Base-by-base conservation (phyloP, 2,329 filamentous ascomycete genomes). In the Colletotrichum sp. region DNA sequence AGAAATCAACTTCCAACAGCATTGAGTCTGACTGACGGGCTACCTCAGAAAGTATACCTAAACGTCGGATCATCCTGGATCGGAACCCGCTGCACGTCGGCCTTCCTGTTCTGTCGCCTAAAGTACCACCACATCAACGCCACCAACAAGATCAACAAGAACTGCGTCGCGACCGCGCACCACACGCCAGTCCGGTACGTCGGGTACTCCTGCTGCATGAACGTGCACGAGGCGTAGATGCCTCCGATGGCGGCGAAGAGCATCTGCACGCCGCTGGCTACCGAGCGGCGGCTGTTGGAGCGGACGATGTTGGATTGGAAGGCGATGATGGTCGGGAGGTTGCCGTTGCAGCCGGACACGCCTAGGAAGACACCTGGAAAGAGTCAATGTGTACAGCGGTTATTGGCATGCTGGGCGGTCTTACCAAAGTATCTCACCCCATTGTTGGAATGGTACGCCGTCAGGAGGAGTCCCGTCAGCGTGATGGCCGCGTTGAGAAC, bases 251-350 rank as follows among this genome's bases (percentile, higher is more conserved):
- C 79, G 1, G 81, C 82, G 71, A 83, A 82, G 1, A 81, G 65
- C 63, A 83, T 79, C 67, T 83, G 81, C 10, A 82, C 77, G 6
- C 80, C 81, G 32, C 79, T 82, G 9, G 78, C 81, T 5, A 84
- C 80, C 43, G 76, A 78, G n/a, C 81, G 74, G 7, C 75, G 74
- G 9, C 79, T 79, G 61, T 83, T 77, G 16, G 79, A 79, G 2
- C 82, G 79, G 6, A 84, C 78, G 64, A 84, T 84, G 75, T 85
- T 84, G 65, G 77, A 76, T 63, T 77, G 77, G 61, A 78, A 77
- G 18, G 76, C 76, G 48, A 78, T 73, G 55, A 77, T 77, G 14
- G 71, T 76, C 4, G 74, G 74, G 5, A 77, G 71, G 56, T 75
- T 77, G 12, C 63, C 74, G 36, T 77, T 77, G 69, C 71, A 77